Percentiles rank a stretch among this genome's conserved stretches.
Conservation (phyloP, 257 asterid genomes). For the Penstemon newberryi region DNA sequence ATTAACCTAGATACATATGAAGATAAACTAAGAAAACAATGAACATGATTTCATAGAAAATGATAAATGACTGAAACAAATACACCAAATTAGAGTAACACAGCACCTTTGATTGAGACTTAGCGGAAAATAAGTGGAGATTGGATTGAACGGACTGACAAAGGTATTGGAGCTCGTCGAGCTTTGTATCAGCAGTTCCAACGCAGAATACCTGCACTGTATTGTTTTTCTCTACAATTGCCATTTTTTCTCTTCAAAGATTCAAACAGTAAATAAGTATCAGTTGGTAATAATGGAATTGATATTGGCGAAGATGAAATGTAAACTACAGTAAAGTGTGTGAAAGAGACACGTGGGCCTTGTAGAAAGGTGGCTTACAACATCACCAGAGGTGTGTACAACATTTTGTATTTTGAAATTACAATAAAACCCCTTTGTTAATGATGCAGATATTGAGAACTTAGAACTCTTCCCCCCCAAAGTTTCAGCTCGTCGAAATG, state of each 20-base stretch:
- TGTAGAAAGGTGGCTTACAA: too few species aligned
- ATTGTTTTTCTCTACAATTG: not conserved
- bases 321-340: too few species aligned
- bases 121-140: constrained; percentile 49
- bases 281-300: too few species aligned
- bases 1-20: too few species aligned
- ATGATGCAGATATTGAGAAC: too few species aligned
- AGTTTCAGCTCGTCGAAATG: too few species aligned
- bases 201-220: constrained; percentile 56
- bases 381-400: too few species aligned
- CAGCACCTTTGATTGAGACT: constrained; percentile 51
- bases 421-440: too few species aligned
- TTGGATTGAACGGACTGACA: constrained; percentile 53
- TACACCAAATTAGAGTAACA: not conserved
- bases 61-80: not conserved
- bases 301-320: too few species aligned
- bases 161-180: constrained; percentile 69
- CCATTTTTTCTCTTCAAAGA: constrained; percentile 22
- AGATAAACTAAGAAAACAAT: not conserved
- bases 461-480: too few species aligned
- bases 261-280: not conserved
- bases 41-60: not conserved
- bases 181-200: constrained; percentile 91
- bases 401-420: too few species aligned
- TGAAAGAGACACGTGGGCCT: too few species aligned